A percentile compares a stretch with the other conserved stretches of the same genome.
Evolutionary conservation across 345 rosid genomes (phyloP).

Genomic region (Bruguiera parviflora): DNA sequence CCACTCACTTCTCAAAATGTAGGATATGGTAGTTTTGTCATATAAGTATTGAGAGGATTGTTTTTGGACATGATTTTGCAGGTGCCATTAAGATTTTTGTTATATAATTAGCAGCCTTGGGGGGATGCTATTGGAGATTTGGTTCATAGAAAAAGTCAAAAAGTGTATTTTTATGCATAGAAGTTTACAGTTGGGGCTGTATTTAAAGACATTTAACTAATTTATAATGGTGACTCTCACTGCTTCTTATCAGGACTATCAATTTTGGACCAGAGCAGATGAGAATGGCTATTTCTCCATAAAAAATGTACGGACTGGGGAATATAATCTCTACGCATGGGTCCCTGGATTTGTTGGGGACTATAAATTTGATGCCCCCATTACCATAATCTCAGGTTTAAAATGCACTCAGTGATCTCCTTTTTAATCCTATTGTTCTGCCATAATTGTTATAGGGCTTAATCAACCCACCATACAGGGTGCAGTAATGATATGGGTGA

Average conservation of each 20-base stretch:
- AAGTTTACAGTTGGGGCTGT: no score
- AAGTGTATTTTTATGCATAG: no score
- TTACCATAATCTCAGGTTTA: slow-evolving; percentile 56
- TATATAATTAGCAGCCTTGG: no score
- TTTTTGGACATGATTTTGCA: no score
- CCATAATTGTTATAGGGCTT: background rate
- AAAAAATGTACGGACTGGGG: slow-evolving; percentile 41
- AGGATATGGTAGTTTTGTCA: no score
- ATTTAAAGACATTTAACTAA: background rate
- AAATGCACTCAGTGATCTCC: background rate
- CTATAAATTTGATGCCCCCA: slow-evolving; percentile 40
- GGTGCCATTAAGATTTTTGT: no score
- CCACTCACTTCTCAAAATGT: no score
- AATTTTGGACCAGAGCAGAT: slow-evolving; percentile 77
- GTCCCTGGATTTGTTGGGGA: slow-evolving; percentile 89
- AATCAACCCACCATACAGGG: slow-evolving; percentile 33
- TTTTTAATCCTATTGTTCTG: background rate
- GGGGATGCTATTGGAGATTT: no score
- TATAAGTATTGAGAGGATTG: no score
- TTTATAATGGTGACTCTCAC: background rate
- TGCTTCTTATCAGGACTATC: slow-evolving; percentile 54
- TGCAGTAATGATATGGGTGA: slow-evolving; percentile 55
- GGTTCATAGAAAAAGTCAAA: no score
- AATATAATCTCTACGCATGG: slow-evolving; percentile 77
- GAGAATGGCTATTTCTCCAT: slow-evolving; percentile 59